Evolutionary conservation across 1,284 basidiomycete species (phyloP).

Genomic region (Coniferiporia weirii): DNA sequence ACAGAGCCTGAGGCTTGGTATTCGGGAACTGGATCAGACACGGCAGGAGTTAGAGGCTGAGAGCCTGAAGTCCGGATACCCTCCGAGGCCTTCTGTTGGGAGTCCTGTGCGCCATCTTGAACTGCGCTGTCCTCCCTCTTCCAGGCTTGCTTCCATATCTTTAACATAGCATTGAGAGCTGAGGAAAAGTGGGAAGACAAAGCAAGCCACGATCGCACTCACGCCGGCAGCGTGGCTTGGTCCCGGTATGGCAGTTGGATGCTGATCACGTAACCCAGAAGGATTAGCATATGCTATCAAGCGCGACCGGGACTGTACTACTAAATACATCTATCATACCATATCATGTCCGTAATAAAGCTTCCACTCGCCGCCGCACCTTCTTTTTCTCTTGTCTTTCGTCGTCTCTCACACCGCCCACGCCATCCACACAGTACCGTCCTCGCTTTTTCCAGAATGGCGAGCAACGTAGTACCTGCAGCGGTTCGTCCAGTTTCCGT

Average conservation of each 20-base stretch:
- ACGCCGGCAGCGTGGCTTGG: background rate
- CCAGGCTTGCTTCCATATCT: constrained; percentile 50
- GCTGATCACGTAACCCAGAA: background rate
- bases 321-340: too few species aligned
- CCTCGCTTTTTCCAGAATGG: constrained; percentile 12
- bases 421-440: background rate
- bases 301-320: too few species aligned
- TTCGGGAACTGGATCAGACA: constrained; percentile 24
- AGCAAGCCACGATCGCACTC: background rate
- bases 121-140: constrained; percentile 30
- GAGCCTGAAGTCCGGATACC: constrained; percentile 25
- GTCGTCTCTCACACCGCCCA: constrained; percentile 2
- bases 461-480: constrained; percentile 3
- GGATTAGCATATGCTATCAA: too few species aligned
- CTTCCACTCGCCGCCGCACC: constrained; percentile 3
- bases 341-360: background rate
- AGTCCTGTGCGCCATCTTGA: constrained; percentile 26
- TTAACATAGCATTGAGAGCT: constrained; percentile 38
- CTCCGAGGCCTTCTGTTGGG: constrained; percentile 30
- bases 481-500: background rate
- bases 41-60: constrained; percentile 28
- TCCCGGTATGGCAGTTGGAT: background rate
- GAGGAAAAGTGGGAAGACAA: background rate
- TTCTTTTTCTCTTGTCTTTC: background rate
- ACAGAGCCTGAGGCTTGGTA: constrained; percentile 23